A percentile compares a stretch with the other conserved stretches of the same genome.
phyloP scores from a whole-genome alignment of 2,329 filamentous ascomycete species.

The Massarina eburnea region DNA sequence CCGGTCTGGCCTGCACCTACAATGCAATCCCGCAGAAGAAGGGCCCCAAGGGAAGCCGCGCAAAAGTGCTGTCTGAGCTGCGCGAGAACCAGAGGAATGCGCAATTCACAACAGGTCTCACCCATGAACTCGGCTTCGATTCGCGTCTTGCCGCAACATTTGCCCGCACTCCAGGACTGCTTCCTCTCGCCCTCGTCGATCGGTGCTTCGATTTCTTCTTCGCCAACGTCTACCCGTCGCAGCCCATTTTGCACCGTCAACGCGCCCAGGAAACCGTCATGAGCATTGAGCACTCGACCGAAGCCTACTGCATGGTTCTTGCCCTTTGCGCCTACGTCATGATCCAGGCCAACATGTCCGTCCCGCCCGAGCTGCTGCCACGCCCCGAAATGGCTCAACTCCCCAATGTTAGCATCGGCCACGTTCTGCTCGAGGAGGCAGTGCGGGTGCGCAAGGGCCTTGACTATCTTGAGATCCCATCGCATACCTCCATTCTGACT shows the following conservation, averaged over 20 bases:
- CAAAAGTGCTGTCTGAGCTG: slow-evolving; percentile 65
- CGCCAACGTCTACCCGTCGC: slow-evolving; percentile 64
- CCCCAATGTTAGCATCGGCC: slow-evolving; percentile 50
- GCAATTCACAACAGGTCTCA: slow-evolving; percentile 46
- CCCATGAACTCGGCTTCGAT: slow-evolving; percentile 43
- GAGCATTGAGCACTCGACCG: slow-evolving; percentile 54
- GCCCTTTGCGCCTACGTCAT: slow-evolving; percentile 54
- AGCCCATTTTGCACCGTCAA: slow-evolving; percentile 59
- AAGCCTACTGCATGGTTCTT: slow-evolving; percentile 61
- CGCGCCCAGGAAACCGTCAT: slow-evolving; percentile 56
- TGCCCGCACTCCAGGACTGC: slow-evolving; percentile 52
- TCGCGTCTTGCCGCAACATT: slow-evolving; percentile 46
- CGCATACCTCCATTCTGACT: slow-evolving; percentile 60
- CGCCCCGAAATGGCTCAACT: slow-evolving; percentile 48
- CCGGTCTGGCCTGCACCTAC: slow-evolving; percentile 63
- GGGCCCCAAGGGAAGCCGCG: slow-evolving; percentile 63
- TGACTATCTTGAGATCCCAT: slow-evolving; percentile 60
- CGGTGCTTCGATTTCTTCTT: slow-evolving; percentile 64
- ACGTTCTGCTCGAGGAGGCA: slow-evolving; percentile 61
- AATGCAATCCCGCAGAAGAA: slow-evolving; percentile 67
- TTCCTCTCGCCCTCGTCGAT: slow-evolving; percentile 53
- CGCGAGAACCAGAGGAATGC: slow-evolving; percentile 54
- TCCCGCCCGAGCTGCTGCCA: slow-evolving; percentile 49
- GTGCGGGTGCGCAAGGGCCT: slow-evolving; percentile 58
- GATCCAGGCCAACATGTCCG: slow-evolving; percentile 51